phyloP scores from a whole-genome alignment of 1,284 basidiomycete genomes.

The Lignosus rhinocerotis region DNA sequence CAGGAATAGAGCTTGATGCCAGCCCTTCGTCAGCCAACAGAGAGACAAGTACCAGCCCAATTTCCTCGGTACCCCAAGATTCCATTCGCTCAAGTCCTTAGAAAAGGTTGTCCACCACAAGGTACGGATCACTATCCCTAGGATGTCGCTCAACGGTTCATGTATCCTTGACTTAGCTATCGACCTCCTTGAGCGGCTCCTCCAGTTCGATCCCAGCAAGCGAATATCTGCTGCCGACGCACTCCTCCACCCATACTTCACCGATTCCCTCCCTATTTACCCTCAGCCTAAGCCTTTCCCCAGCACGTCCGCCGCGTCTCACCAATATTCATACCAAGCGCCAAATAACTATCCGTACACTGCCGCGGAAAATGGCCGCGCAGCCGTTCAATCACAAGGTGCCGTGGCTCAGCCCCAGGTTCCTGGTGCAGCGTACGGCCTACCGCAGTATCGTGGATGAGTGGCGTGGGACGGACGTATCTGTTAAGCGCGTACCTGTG shows the following conservation, averaged over 20 bases:
- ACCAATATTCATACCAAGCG: too few species aligned
- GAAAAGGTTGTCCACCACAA: conserved; percentile 84
- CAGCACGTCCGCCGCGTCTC: too few species aligned
- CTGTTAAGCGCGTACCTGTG: not conserved
- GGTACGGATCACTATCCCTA: conserved; percentile 45
- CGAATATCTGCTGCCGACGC: conserved; percentile 93
- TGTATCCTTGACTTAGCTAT: conserved; percentile 57
- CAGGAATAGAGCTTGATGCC: not conserved
- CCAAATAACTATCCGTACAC: conserved; percentile 37
- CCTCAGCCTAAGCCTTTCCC: conserved; percentile 41
- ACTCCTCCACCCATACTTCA: conserved; percentile 93
- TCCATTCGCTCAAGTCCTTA: conserved; percentile 85
- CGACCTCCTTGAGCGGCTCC: conserved; percentile 91
- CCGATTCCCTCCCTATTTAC: conserved; percentile 49
- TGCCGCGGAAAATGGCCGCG: conserved; percentile 44
- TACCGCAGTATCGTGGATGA: conserved; percentile 28
- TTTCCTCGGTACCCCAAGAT: conserved; percentile 93
- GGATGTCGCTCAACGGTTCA: conserved; percentile 8
- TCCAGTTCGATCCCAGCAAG: conserved; percentile 95
- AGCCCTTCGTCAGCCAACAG: conserved; percentile 60
- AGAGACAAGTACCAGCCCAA: conserved; percentile 79
- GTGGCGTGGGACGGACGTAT: not conserved
- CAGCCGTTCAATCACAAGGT: conserved; percentile 34
- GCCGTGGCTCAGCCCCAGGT: conserved; percentile 38
- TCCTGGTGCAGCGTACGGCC: conserved; percentile 36